Evolutionary conservation across 1,139 yeast species (phyloP).

Genomic region (Debaryomyces singareniensis): DNA sequence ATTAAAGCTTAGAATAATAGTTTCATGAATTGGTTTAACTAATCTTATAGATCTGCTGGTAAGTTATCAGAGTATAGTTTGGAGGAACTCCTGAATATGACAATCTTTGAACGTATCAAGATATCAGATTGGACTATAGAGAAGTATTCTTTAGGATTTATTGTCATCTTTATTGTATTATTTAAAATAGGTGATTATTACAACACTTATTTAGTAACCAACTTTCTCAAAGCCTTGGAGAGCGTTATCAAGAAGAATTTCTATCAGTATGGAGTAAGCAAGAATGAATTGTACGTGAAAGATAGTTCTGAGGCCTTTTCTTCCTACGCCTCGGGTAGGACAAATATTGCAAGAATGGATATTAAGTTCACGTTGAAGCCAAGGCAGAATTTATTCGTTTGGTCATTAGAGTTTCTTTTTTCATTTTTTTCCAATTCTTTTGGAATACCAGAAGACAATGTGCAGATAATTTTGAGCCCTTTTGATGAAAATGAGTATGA

Average conservation of each 20-base stretch:
- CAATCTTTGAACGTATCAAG: conserved; percentile 43
- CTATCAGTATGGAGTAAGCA: conserved; percentile 70
- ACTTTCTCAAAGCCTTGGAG: conserved; percentile 39
- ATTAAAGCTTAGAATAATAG: too few relatives aligned
- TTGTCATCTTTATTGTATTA: conserved; percentile 36
- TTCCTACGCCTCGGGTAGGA: conserved; percentile 85
- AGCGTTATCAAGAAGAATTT: conserved; percentile 58
- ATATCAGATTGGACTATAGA: conserved; percentile 76
- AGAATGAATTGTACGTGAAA: conserved; percentile 44
- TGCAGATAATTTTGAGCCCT: conserved; percentile 58
- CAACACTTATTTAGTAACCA: conserved; percentile 52
- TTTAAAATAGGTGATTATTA: conserved; percentile 53
- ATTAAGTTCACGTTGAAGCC: conserved; percentile 63
- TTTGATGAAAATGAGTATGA: conserved; percentile 48
- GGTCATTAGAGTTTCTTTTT: conserved; percentile 50
- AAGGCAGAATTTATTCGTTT: conserved; percentile 73
- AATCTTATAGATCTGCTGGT: neutral
- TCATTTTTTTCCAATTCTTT: conserved; percentile 48
- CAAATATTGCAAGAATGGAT: conserved; percentile 59
- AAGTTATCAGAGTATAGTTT: neutral
- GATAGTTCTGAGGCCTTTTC: conserved; percentile 70
- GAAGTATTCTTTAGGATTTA: conserved; percentile 45
- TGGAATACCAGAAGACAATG: conserved; percentile 51
- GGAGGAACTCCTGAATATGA: conserved; percentile 41
- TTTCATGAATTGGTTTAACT: neutral